These are phyloP conservation scores for Dendrobium chrysotoxum DNA, from an alignment of 106 monocot genomes.

Conservation along the genomic window DNA sequence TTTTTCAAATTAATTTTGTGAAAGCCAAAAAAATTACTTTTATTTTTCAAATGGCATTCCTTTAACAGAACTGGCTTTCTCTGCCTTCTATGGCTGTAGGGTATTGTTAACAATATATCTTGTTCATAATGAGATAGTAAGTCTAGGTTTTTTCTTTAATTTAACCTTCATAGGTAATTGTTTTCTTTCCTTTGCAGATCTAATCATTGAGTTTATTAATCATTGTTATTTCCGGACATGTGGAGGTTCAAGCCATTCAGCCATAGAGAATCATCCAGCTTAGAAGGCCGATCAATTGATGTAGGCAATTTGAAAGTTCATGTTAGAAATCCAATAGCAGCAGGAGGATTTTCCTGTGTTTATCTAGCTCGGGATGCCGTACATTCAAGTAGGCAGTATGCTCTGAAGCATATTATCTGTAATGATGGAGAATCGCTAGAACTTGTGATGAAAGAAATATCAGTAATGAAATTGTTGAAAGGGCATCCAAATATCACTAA, in stretches of 20 bases:
- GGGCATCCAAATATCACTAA: conserved; percentile 49
- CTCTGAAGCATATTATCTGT: conserved; percentile 54
- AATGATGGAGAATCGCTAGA: conserved; percentile 48
- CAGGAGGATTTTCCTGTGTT: conserved; percentile 53
- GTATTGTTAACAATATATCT: background rate
- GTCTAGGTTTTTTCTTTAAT: background rate
- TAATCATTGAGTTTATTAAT: background rate
- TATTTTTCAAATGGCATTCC: background rate
- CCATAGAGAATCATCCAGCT: conserved; percentile 33
- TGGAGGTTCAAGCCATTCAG: conserved; percentile 56
- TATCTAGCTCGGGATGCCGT: conserved; percentile 36
- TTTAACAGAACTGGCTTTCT: background rate
- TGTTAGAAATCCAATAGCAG: conserved; percentile 35
- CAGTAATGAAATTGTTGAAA: conserved; percentile 40
- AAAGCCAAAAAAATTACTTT: background rate
- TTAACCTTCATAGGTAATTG: conserved; percentile 1
- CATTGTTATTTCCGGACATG: conserved; percentile 21
- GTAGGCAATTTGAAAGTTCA: conserved; percentile 46
- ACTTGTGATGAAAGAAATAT: conserved; percentile 48
- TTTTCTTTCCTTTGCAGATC: background rate
- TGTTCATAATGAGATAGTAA: background rate
- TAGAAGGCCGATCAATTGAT: conserved; percentile 52
- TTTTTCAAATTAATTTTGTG: background rate
- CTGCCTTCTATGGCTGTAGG: background rate
- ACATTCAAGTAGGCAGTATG: conserved; percentile 36